Evolutionary conservation across 1,284 basidiomycete genomes (phyloP).

Genomic region (Pulchroboletus neoregius): DNA sequence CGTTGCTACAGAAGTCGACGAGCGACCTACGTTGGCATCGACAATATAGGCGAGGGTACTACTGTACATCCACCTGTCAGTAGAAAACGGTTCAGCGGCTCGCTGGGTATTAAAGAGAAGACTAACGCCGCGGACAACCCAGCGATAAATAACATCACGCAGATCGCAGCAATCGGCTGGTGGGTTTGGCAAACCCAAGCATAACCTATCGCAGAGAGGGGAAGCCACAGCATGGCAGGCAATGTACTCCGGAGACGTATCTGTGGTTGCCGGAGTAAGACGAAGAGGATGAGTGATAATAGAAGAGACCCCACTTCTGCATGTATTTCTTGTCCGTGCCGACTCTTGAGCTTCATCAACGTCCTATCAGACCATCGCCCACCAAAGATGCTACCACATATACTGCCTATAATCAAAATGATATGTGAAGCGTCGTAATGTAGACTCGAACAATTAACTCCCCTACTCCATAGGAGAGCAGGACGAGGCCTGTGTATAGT

Average conservation of each 20-base stretch:
- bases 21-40: constrained; percentile 73
- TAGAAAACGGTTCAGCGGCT: constrained; percentile 1
- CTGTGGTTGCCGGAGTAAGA: constrained; percentile 35
- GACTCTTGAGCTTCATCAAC: constrained; percentile 50
- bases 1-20: constrained; percentile 65
- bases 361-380: constrained; percentile 76
- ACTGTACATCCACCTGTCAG: constrained; percentile 59
- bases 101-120: neutral
- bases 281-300: neutral
- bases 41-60: constrained; percentile 74
- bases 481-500: constrained; percentile 70
- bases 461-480: constrained; percentile 72
- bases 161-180: constrained; percentile 60
- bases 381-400: constrained; percentile 69
- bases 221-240: constrained; percentile 50
- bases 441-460: constrained; percentile 13
- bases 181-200: constrained; percentile 74
- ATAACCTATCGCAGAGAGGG: constrained; percentile 61
- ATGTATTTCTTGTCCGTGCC: constrained; percentile 55
- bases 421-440: neutral
- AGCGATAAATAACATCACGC: constrained; percentile 57
- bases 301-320: constrained; percentile 53
- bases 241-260: constrained; percentile 70
- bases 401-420: constrained; percentile 45
- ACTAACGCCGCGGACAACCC: constrained; percentile 55